Evolutionary conservation across 2,329 filamentous ascomycete genomes (phyloP).

Genomic region (Thielaviopsis cerberus): DNA sequence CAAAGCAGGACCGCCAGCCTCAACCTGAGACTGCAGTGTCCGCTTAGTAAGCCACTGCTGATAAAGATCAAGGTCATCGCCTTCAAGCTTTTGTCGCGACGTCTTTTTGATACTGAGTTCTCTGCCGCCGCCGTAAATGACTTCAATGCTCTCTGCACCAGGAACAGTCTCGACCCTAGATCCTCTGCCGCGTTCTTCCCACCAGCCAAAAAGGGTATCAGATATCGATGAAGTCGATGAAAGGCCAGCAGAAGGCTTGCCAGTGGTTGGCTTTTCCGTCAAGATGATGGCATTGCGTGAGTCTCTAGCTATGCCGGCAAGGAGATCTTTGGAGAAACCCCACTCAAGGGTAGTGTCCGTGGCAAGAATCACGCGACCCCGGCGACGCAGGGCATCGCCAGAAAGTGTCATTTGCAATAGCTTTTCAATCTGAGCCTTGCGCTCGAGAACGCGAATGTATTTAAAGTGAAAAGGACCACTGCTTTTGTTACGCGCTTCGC

Average conservation of each 20-base stretch:
- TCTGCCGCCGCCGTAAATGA: slow-evolving; percentile 46
- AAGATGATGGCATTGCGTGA: slow-evolving; percentile 69
- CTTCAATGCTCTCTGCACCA: slow-evolving; percentile 41
- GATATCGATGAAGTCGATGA: slow-evolving; percentile 40
- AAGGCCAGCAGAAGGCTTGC: slow-evolving; percentile 16
- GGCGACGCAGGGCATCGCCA: slow-evolving; percentile 19
- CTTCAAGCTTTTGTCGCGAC: slow-evolving; percentile 46
- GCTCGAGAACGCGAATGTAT: slow-evolving; percentile 66
- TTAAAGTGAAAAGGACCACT: slow-evolving; percentile 77
- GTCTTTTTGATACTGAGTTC: slow-evolving; percentile 43
- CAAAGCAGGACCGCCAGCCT: slow-evolving; percentile 47
- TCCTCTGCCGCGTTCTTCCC: slow-evolving; percentile 48
- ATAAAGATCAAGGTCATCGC: slow-evolving; percentile 62
- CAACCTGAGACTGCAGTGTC: slow-evolving; percentile 66
- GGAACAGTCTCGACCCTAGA: slow-evolving; percentile 37
- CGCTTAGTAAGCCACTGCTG: slow-evolving; percentile 83
- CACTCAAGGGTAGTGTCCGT: slow-evolving; percentile 82
- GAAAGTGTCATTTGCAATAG: slow-evolving; percentile 33
- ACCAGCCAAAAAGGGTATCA: slow-evolving; percentile 62
- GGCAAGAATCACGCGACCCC: slow-evolving; percentile 66
- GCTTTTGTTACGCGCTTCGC: slow-evolving; percentile 23
- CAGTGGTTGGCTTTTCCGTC: slow-evolving; percentile 49
- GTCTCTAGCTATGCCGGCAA: slow-evolving; percentile 57
- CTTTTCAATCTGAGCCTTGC: slow-evolving; percentile 59
- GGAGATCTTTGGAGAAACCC: slow-evolving; percentile 75